phyloP scores from a whole-genome alignment of 768 basidiomycete genomes.

The Psilocybe azurescens region DNA sequence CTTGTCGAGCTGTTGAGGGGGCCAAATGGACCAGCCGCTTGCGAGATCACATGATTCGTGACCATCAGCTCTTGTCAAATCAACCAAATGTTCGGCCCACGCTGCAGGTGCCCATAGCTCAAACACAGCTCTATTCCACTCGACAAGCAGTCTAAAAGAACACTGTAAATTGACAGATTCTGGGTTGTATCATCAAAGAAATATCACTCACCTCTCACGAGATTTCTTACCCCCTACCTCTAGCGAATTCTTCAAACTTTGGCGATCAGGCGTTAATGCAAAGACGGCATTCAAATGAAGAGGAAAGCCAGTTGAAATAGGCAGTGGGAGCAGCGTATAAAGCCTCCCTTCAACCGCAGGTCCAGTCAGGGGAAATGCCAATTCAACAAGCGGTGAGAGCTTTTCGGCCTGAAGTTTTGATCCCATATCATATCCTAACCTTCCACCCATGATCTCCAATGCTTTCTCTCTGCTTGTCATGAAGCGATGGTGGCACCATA shows the following conservation, averaged over 20 bases:
- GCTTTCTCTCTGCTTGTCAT: constrained; percentile 28
- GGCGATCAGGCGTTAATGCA: constrained; percentile 48
- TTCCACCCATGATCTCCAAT: constrained; percentile 21
- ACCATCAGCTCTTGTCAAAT: constrained; percentile 26
- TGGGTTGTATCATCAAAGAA: not conserved
- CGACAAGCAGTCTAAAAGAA: constrained; percentile 42
- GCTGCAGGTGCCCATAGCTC: constrained; percentile 43
- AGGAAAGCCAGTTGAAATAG: constrained; percentile 44
- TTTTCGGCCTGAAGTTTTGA: constrained; percentile 40
- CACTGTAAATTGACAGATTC: not conserved
- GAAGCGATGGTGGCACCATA: constrained; percentile 36
- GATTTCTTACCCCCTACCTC: constrained; percentile 43
- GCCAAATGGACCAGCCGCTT: constrained; percentile 15
- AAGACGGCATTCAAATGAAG: constrained; percentile 51
- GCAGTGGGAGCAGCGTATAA: constrained; percentile 53
- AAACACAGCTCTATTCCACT: constrained; percentile 55
- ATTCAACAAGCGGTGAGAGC: constrained; percentile 38
- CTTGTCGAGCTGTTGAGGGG: constrained; percentile 9
- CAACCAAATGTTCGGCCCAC: constrained; percentile 40
- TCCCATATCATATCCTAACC: constrained; percentile 32
- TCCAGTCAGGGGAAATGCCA: constrained; percentile 35
- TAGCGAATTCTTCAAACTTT: constrained; percentile 46
- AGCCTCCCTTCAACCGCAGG: constrained; percentile 36
- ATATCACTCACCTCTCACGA: constrained; percentile 37
- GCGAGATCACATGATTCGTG: not conserved